Percentiles rank a stretch among this genome's conserved stretches.
Evolutionary conservation across 78 protist genomes (phyloP).

Genomic region (Salpingoeca rosetta): DNA sequence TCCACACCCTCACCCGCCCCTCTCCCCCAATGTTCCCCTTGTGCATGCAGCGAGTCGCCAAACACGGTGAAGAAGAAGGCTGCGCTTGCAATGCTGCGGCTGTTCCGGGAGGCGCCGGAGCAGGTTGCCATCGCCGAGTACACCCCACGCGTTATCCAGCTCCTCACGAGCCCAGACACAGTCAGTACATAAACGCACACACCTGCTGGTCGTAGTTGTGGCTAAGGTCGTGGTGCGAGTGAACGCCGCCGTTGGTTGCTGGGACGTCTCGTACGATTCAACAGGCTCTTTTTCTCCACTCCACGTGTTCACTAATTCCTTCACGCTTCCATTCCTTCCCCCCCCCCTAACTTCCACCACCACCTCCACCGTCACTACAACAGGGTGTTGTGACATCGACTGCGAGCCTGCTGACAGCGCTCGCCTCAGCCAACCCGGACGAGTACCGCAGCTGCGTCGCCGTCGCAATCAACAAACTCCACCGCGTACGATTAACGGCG

Average conservation of each 20-base stretch:
- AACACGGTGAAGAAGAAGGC: conserved; percentile 48
- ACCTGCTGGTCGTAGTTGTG: too few relatives aligned
- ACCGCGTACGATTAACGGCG: too few relatives aligned
- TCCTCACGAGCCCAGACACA: conserved; percentile 45
- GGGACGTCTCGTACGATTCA: too few relatives aligned
- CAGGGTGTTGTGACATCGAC: conserved; percentile 68
- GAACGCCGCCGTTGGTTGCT: too few relatives aligned
- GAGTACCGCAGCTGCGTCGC: conserved; percentile 29
- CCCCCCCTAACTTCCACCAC: too few relatives aligned
- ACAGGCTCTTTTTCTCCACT: too few relatives aligned
- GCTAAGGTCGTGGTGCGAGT: too few relatives aligned
- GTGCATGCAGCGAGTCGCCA: conserved; percentile 8
- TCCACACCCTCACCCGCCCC: neutral
- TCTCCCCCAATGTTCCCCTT: neutral
- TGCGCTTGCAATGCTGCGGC: conserved; percentile 82
- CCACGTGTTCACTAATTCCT: too few relatives aligned
- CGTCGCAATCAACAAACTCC: neutral
- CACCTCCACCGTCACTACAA: too few relatives aligned
- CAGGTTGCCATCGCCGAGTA: conserved; percentile 5
- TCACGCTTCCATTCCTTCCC: too few relatives aligned
- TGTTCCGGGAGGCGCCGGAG: conserved; percentile 76
- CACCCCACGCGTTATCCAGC: conserved; percentile 22
- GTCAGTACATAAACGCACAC: too few relatives aligned
- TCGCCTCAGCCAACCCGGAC: conserved; percentile 27
- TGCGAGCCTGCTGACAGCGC: conserved; percentile 53